Evolutionary conservation across 306 rosid species (phyloP).

Genomic region (Citrullus colocynthis): DNA sequence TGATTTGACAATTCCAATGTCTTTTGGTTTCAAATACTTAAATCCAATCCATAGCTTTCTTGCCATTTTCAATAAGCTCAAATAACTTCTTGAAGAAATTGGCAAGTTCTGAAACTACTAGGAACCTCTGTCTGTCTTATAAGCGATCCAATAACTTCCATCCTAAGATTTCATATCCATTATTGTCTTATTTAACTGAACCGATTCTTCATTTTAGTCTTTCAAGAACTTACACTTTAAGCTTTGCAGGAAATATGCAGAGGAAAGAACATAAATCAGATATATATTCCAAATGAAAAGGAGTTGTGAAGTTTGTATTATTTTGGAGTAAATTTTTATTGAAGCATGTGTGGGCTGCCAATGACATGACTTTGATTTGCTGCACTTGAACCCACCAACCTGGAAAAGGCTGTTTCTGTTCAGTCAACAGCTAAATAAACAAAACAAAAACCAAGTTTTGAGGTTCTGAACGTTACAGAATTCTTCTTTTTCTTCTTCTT

Average conservation of each 20-base stretch:
- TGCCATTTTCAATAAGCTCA: not conserved
- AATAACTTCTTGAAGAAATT: too few species aligned
- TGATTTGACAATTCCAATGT: not conserved
- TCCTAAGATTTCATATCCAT: not conserved
- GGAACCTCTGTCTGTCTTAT: not conserved
- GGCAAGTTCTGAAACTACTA: not conserved
- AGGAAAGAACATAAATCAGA: not conserved
- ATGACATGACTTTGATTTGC: not conserved
- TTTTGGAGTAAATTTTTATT: not conserved
- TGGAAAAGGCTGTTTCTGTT: not conserved
- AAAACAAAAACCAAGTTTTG: not conserved
- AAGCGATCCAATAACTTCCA: not conserved
- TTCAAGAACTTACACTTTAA: not conserved
- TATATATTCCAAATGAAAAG: not conserved
- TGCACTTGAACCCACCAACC: not conserved
- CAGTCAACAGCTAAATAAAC: not conserved
- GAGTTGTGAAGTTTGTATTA: not conserved
- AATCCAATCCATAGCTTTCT: not conserved
- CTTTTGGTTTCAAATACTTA: too few species aligned
- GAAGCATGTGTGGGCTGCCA: not conserved
- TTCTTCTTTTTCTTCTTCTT: not conserved
- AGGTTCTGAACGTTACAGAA: not conserved
- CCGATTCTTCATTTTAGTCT: not conserved
- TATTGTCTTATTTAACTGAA: not conserved
- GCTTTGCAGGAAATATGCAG: not conserved